Evolutionary conservation across 352 stramenopile species (phyloP).

Genomic region (Globisporangium ultimum): DNA sequence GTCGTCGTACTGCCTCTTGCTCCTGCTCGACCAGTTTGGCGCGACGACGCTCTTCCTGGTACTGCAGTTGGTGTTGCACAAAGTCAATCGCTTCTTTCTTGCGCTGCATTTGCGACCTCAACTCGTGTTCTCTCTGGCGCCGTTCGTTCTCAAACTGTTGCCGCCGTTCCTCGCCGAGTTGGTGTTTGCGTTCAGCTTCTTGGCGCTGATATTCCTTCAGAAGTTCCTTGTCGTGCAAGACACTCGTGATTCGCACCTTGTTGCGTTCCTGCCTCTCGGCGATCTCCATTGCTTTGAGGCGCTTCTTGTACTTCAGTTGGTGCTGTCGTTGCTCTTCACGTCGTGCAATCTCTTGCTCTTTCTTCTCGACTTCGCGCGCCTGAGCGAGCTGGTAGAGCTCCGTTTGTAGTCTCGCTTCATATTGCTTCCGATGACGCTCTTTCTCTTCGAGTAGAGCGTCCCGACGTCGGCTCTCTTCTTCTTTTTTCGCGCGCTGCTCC

Average conservation of each 20-base stretch:
- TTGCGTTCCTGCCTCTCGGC: slow-evolving; percentile 64
- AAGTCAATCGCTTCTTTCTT: slow-evolving; percentile 66
- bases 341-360: slow-evolving; percentile 39
- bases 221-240: slow-evolving; percentile 58
- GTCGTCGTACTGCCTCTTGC: slow-evolving; percentile 29
- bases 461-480: slow-evolving; percentile 42
- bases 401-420: slow-evolving; percentile 48
- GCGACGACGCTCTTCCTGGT: slow-evolving; percentile 49
- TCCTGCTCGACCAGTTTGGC: slow-evolving; percentile 50
- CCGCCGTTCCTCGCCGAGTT: slow-evolving; percentile 56
- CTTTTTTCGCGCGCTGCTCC: slow-evolving; percentile 45
- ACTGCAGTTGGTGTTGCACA: slow-evolving; percentile 56
- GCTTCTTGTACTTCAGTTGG: slow-evolving; percentile 44
- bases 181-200: slow-evolving; percentile 55
- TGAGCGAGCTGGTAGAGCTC: slow-evolving; percentile 45
- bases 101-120: slow-evolving; percentile 33
- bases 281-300: slow-evolving; percentile 36
- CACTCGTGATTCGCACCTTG: slow-evolving; percentile 56
- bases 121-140: slow-evolving; percentile 40
- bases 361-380: slow-evolving; percentile 37
- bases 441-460: slow-evolving; percentile 47
- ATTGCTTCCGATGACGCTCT: slow-evolving; percentile 46
- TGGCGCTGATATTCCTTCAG: slow-evolving; percentile 42
- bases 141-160: slow-evolving; percentile 43
- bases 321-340: slow-evolving; percentile 44